Base-by-base conservation (phyloP, 371 early-diverging fungal genomes). In the Apophysomyces trapeziformis region DNA sequence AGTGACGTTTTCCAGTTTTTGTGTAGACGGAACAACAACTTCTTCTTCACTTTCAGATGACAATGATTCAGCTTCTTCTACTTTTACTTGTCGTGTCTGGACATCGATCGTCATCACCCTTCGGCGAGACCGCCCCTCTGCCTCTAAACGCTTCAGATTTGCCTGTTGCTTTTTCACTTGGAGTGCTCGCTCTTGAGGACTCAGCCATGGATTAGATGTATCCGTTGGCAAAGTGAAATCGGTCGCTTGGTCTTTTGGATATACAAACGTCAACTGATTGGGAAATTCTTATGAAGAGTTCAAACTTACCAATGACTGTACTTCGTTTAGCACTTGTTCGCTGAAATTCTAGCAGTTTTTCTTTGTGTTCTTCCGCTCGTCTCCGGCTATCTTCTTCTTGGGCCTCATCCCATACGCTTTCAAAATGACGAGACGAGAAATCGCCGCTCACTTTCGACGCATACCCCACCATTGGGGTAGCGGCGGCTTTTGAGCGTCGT, bases 341-440 rank as follows among this genome's bases (percentile, higher is more conserved):
- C 63, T 96, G 93, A 63, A 84, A 94, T 56, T 93, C 93, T 36
- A 95, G 72, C 60, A 95, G 67, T 35, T 86, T 82, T 41, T 92
- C 92, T 68, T 89, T 92, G 64, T 92, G 91, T 16, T 74, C 80
- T 61, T 89, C 85, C 0, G 95, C 96, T 58, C 79, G 72, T 14
- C 70, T 68, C 21, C 90, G 69, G 32, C 80, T 72, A 38, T 72
- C 76, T 32, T 76, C 78, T 57, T 84, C 85, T 36, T 82, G 73
- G 5, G 73, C 69, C n/a, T 86, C 85, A 65, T 65, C 65, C 18
- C 43, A 70, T 16, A 43, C 39, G 2, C 50, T 57, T 47, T 67
- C 67, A 4, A 62, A 61, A 59, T 58, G 54, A 38, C 26, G 35
- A 21, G 63, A 63, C 18, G 68, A 36, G 37, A 72, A 59, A 18